Evolutionary conservation across 106 monocot genomes (phyloP), one percentile per base, ranked within the genome.

Genomic region (Dendrobium chrysotoxum): DNA sequence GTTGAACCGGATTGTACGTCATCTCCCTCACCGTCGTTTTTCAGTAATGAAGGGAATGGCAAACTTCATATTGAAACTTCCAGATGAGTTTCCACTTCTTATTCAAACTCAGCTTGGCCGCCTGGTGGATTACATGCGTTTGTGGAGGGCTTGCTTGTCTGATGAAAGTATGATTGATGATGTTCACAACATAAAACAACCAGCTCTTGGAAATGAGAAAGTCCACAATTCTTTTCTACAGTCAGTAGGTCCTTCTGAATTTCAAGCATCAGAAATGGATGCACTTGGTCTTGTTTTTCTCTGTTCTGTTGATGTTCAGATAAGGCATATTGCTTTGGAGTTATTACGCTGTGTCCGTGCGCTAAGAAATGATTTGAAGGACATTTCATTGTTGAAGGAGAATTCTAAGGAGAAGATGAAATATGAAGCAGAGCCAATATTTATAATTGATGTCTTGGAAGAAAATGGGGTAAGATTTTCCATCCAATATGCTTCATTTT

Each of bases 241-340:
- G 28, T 84, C 80, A 75, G 86, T 82, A n/a, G 89, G 90, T 82
- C 79, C 79, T 72, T 82, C 83, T 88, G 95, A 99, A 70, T 93
- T 95, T 39, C 86, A 81, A 16, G 68, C 93, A 74, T 84, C 95
- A 75, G 99, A 99, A 83, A 88, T 95, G 86, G 99, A 99, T 86
- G 95, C 99, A 58, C 84, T 95, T 88, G 99, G 99, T 81, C 99
- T 99, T 84, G 84, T 99, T 80, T 99, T 99, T 71, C 93, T 99
- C 78, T 81, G 93, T 83, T 99, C 99, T 85, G 90, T 92, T 41
- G 99, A 99, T 95, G 87, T 99, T 79, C 91, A 95, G 80, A 99
- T 93, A 84, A 88, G 99, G 76, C 99, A 90, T 83, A 93, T 95
- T 77, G 99, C 99, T 79, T 83, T 99, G 41, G 99, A 99, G 80